Evolutionary conservation across 2,329 filamentous ascomycete species (phyloP).

Genomic region (Phialophora chinensis): DNA sequence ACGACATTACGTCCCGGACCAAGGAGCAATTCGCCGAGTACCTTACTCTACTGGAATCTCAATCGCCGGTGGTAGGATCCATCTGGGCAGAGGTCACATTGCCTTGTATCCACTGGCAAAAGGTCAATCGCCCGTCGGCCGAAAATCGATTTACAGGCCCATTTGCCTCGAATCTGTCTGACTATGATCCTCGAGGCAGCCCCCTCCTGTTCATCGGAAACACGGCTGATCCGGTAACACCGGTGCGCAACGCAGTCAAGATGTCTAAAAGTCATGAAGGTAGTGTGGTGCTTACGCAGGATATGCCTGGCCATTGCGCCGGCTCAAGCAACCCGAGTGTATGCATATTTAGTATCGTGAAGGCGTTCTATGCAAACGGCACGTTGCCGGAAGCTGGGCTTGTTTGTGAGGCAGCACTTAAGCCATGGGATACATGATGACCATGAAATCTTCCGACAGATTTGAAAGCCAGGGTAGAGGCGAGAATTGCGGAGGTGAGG

Average conservation of each 20-base stretch:
- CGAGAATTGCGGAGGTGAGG: background rate
- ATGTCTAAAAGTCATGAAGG: constrained; percentile 52
- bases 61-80: constrained; percentile 37
- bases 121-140: constrained; percentile 36
- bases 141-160: constrained; percentile 48
- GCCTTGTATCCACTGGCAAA: constrained; percentile 48
- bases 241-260: constrained; percentile 49
- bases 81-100: constrained; percentile 48
- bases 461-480: background rate
- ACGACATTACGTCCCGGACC: constrained; percentile 35
- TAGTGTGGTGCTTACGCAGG: constrained; percentile 53
- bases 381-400: constrained; percentile 45
- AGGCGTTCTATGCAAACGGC: constrained; percentile 52
- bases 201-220: constrained; percentile 65
- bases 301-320: constrained; percentile 49
- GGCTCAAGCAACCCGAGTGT: constrained; percentile 44
- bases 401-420: constrained; percentile 48
- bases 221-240: constrained; percentile 65
- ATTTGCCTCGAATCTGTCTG: constrained; percentile 34
- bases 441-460: background rate
- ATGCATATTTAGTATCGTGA: constrained; percentile 47
- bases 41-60: constrained; percentile 31
- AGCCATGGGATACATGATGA: constrained; percentile 40
- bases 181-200: constrained; percentile 40
- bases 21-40: constrained; percentile 33